phyloP scores from a whole-genome alignment of 768 basidiomycete species.

The Daedalea quercina region DNA sequence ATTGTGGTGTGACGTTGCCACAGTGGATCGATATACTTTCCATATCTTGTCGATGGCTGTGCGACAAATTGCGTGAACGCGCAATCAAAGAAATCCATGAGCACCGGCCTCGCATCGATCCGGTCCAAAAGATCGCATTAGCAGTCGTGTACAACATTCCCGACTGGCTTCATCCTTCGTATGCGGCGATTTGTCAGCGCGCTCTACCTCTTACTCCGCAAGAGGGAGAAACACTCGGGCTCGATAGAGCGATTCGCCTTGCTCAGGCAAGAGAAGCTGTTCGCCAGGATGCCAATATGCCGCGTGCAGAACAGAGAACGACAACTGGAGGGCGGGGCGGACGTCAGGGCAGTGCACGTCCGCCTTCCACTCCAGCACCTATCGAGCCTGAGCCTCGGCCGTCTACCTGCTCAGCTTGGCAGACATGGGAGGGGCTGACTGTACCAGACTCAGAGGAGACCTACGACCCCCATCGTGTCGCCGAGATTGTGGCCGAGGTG shows the following conservation, averaged over 20 bases:
- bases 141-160: conserved; percentile 28
- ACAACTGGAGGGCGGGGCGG: neutral
- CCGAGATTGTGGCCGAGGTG: neutral
- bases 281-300: neutral
- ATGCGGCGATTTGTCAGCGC: conserved; percentile 28
- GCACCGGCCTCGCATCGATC: conserved; percentile 14
- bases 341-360: neutral
- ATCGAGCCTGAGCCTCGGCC: neutral
- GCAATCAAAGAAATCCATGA: conserved; percentile 26
- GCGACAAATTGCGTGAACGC: conserved; percentile 24
- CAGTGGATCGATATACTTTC: conserved; percentile 31
- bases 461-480: neutral
- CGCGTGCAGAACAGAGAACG: neutral
- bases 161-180: conserved; percentile 30
- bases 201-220: conserved; percentile 20
- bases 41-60: conserved; percentile 29
- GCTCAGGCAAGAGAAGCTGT: conserved; percentile 14
- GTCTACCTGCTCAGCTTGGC: neutral
- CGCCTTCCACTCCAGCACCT: neutral
- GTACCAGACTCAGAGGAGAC: neutral
- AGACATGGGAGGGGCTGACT: neutral
- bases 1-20: conserved; percentile 9
- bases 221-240: conserved; percentile 26
- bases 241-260: conserved; percentile 10
- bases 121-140: conserved; percentile 26